Base-by-base conservation (phyloP, 225 moss, liverwort and hornwort genomes). In the Asterella californica region DNA sequence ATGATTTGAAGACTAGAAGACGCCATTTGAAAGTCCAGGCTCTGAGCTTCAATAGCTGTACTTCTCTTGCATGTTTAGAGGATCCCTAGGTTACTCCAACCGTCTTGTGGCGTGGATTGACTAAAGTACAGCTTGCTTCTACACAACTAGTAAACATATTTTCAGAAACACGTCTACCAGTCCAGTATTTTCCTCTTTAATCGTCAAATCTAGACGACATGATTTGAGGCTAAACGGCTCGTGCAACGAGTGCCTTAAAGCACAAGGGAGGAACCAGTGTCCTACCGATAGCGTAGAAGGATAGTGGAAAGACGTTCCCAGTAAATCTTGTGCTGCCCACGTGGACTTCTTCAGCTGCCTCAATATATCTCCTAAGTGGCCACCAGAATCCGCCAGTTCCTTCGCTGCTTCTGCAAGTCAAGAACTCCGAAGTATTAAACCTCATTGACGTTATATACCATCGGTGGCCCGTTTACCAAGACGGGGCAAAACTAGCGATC, bases 241-340 rank as follows among this genome's bases (percentile, higher is more conserved):
- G 52, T 17, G 1, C 10, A 52, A 52, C 52, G 5, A 52, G 17
- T 52, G 12, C 17, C 52, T 52, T 17, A 52, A 52, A 52, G 61
- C n/a, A 29, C 29, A 32, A 5, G 4, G 64, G 30, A 67, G 61
- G 15, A 67, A 27, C 6, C 67, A 67, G 34, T 4, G 9, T 64
- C 34, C 12, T 67, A 36, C 67, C 15, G 67, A 67, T 36, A 36
- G 15, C 14, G 34, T 67, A 34, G 67, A 67, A 67, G 67, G 36
- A 36, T 36, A 33, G 67, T 67, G 67, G 30, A 66, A 67, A 67
- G 14, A 18, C 11, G 32, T 67, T 67, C 36, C 67, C 17, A 34
- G 67, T 67, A 34, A 32, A 36, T 66, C 83, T 84, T 66, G 82
- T 38, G 88, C 88, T 53, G 77, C 82, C 88, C 88, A 88, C 42